Percentiles rank a stretch among this genome's conserved stretches.
Conservation (phyloP, 495 filamentous ascomycete genomes). For the Astrothelium subdiscretum region DNA sequence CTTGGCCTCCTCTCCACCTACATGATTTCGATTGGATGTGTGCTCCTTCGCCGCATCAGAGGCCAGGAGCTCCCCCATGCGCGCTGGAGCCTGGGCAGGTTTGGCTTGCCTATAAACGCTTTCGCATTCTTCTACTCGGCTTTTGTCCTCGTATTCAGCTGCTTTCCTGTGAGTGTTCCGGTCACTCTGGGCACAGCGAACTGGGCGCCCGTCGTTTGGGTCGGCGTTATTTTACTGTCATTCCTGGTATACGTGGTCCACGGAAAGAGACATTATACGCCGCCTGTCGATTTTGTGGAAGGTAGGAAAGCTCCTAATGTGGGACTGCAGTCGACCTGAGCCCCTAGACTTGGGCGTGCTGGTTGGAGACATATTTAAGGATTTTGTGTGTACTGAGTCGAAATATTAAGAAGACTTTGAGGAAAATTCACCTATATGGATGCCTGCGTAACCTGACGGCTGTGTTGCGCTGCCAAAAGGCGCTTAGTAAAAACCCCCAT, state of each 20-base stretch:
- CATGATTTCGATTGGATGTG: constrained; percentile 27
- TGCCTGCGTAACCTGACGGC: too few species aligned
- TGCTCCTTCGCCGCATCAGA: constrained; percentile 20
- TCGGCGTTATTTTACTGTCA: constrained; percentile 17
- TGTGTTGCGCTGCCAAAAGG: too few species aligned
- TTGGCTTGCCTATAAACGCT: constrained; percentile 26
- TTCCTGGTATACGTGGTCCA: constrained; percentile 19
- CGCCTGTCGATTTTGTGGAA: constrained; percentile 27
- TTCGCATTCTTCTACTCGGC: constrained; percentile 24
- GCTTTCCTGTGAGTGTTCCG: constrained; percentile 23
- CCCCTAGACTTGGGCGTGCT: not conserved
- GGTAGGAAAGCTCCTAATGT: constrained; percentile 22
- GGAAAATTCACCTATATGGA: too few species aligned
- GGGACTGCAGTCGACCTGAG: constrained; percentile 22
- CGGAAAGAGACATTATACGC: constrained; percentile 23
- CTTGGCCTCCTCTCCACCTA: constrained; percentile 26
- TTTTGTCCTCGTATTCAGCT: constrained; percentile 23
- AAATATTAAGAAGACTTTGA: too few species aligned
- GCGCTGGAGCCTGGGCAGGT: constrained; percentile 26
- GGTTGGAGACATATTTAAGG: not conserved
- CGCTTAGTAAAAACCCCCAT: too few species aligned
- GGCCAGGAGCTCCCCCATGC: constrained; percentile 22
- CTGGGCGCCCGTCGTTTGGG: constrained; percentile 24
- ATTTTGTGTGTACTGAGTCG: not conserved
- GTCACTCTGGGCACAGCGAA: constrained; percentile 19